Percentiles rank a stretch among this genome's conserved stretches.
Evolutionary conservation across 108 stramenopile genomes (phyloP).

Genomic region (Nitzschia sp.): DNA sequence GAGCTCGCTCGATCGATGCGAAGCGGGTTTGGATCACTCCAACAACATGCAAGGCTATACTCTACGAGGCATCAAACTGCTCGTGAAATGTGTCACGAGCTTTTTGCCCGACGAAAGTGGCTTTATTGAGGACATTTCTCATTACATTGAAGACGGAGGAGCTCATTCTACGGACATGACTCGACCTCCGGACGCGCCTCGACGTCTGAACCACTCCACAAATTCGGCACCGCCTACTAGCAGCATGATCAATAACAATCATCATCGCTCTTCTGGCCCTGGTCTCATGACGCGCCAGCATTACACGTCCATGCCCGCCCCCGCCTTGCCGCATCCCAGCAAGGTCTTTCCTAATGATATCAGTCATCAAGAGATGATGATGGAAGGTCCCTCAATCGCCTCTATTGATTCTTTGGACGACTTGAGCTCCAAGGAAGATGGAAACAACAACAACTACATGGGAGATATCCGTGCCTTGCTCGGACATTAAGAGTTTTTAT

Average conservation of each 20-base stretch:
- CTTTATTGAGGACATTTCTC: slow-evolving; percentile 29
- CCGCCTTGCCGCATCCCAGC: slow-evolving; percentile 2
- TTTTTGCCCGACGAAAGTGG: slow-evolving; percentile 36
- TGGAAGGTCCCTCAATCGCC: background rate
- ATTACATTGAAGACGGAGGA: slow-evolving; percentile 38
- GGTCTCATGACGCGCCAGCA: background rate
- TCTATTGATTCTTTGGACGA: too few species aligned
- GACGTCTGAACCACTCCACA: too few species aligned
- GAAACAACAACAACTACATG: background rate
- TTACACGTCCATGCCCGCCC: background rate
- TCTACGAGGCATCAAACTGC: slow-evolving; percentile 33
- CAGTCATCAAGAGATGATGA: background rate
- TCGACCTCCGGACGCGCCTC: background rate
- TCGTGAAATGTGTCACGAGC: slow-evolving; percentile 42
- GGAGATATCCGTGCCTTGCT: slow-evolving; percentile 19
- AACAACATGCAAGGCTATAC: slow-evolving; percentile 31
- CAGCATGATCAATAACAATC: background rate
- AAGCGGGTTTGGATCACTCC: slow-evolving; percentile 17
- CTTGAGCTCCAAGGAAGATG: background rate
- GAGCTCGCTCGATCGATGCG: slow-evolving; percentile 28
- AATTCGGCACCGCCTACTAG: background rate
- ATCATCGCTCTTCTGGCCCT: too few species aligned
- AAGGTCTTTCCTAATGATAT: background rate
- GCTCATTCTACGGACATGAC: background rate
- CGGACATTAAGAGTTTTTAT: slow-evolving; percentile 16